Base-by-base conservation (phyloP, 1,139 yeast species). In the Zygosaccharomyces sapae region DNA sequence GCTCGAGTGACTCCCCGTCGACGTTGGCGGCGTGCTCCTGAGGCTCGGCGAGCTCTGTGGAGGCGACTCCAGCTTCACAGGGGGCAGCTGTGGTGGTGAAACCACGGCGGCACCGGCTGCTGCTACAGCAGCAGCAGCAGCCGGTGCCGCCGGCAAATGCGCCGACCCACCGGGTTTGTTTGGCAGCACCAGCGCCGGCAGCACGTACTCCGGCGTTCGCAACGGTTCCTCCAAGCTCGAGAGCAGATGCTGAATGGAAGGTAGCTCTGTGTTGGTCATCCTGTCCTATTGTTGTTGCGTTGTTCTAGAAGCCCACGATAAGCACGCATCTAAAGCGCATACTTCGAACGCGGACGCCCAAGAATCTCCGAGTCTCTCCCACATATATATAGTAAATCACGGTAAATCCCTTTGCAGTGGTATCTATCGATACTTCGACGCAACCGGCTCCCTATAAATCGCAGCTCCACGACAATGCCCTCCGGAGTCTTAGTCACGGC, bases 241-340 rank as follows among this genome's bases (percentile, higher is more conserved):
- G 9, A 46, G 38, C 24, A 46, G 33, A 37, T 33, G 38, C 31
- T 41, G 43, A 22, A 46, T 46, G 33, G 48, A 46, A 7, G 48
- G 48, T 25, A 46, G 24, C 20, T 38, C 44, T 22, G 40, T 33
- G 34, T 46, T 46, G 27, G 36, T n/a, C 34, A 38, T 38, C 16
- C 12, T 38, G 7, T 30, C 33, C 33, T 30, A 38, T 20, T 29
- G 33, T 29, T 3, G 5, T 29, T 29, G 33, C 8, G 5, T 6
- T 22, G 25, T 22, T 22, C 8, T 22, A 22, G 25, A 22, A 22
- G 7, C 25, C 25, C 5, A 6, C 25, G 25, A 22, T 22, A 19
- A 19, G 22, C 22, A 6, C 25, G 25, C 25, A 22, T 22, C 7
- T 5, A 6, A 22, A 22, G 7, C 7, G 25, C 25, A 22, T 22